Conservation (phyloP, 805 yeast genomes). For the Schizosaccharomyces pombe region ASM294v3 CU329670.1:1797001-1797500, state of each 20-base stretch:
- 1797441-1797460: not conserved
- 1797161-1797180: not conserved
- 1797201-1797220: not conserved
- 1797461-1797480: not conserved
- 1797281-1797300: not conserved
- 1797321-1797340: not conserved
- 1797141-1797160: not conserved
- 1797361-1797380: not conserved
- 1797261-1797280: not conserved
- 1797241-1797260: not conserved
- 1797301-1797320: not conserved
- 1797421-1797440: not conserved
- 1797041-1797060: not conserved
- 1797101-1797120: not conserved
- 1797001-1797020: not conserved
- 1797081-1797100: not conserved
- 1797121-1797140: not conserved
- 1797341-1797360: not conserved
- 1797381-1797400: not conserved
- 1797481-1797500: not conserved
- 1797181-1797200: not conserved
- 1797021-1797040: not conserved
- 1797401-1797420: not conserved
- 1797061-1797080: not conserved
- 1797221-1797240: not conserved